Conservation (phyloP, 2,329 filamentous ascomycete genomes). For the Penicillium sp. region DNA sequence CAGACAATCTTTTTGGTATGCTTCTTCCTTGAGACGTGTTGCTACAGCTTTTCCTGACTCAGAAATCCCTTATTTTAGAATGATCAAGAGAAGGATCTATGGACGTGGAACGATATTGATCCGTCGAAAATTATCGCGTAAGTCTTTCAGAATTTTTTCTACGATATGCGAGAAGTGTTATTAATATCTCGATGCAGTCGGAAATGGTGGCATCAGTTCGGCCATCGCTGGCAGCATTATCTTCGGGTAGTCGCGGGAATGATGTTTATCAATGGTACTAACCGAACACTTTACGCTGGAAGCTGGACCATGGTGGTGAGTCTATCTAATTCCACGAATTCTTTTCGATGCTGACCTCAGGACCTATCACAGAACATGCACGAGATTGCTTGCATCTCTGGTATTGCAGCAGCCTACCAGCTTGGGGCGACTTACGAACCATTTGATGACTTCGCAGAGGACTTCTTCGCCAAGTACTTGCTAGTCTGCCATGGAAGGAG, state of each 20-base stretch:
- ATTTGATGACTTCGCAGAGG: slow-evolving; percentile 37
- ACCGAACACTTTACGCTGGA: slow-evolving; percentile 64
- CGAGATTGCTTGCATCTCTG: slow-evolving; percentile 69
- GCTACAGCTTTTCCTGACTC: background rate
- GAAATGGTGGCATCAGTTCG: slow-evolving; percentile 66
- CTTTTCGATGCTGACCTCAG: background rate
- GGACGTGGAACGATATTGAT: slow-evolving; percentile 60
- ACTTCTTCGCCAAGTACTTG: slow-evolving; percentile 36
- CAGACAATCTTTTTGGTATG: slow-evolving; percentile 63
- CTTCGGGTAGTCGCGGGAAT: slow-evolving; percentile 66
- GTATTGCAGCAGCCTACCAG: slow-evolving; percentile 69
- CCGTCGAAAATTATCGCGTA: slow-evolving; percentile 54
- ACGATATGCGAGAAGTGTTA: too few relatives aligned
- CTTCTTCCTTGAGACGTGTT: background rate
- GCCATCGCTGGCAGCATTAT: slow-evolving; percentile 63
- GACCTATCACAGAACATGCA: slow-evolving; percentile 51
- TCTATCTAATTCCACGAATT: slow-evolving; percentile 1
- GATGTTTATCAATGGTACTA: slow-evolving; percentile 70
- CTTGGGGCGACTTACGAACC: slow-evolving; percentile 63
- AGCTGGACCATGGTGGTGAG: slow-evolving; percentile 69
- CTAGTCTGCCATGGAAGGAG: slow-evolving; percentile 32
- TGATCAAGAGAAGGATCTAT: slow-evolving; percentile 57
- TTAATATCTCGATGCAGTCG: slow-evolving; percentile 30
- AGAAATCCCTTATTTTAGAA: slow-evolving; percentile 33
- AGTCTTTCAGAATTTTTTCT: background rate